Evolutionary conservation across 2,329 filamentous ascomycete species (phyloP), one percentile per base, ranked within the genome.

Genomic region (Lachnellula arida): DNA sequence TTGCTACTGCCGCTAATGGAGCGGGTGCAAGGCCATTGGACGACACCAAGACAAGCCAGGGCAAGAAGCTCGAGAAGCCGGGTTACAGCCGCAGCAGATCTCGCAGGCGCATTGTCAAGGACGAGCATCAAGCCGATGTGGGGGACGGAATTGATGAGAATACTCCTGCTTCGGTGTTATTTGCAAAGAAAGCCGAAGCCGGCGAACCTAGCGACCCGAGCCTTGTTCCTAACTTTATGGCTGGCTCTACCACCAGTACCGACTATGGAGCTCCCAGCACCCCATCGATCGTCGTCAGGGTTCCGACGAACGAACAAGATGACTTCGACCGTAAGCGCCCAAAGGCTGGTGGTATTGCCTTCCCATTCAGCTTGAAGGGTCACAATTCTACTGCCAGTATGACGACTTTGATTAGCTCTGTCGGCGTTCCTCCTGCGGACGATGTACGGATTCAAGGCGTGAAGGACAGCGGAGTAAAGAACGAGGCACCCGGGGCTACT

Each of bases 331-430:
- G 81, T 5, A 87, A 86, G 65, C 76, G 88, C 2, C 85, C 87
- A 0, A 84, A 84, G 46, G 76, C 88, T 5, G 83, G 82, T 19
- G 85, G 87, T 0, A 81, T 91, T 25, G 87, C 88, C 0, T 80
- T 89, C 63, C 88, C 88, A 0, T 92, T 92, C 66, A 87, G 81
- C 55, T 70, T 92, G 14, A 79, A 80, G 51, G 80, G 80, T 61
- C 79, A 87, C 19, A 64, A 68, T 23, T 67, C 68, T 3, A 87
- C 83, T 17, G 85, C 85, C 0, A 90, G 86, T 72, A 89, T 87
- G 79, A 73, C 86, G 51, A 90, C 87, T 0, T 71, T 91, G 19
- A 70, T 71, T 28, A 76, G 74, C 58, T 58, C 71, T 2, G 61
- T 68, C 4, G 56, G 65, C 11, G 56, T 67, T 12, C 59, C 56